Evolutionary conservation across 2,329 filamentous ascomycete genomes (phyloP), one percentile per base, ranked within the genome.

Genomic region (Arthrobotrys musiformis): DNA sequence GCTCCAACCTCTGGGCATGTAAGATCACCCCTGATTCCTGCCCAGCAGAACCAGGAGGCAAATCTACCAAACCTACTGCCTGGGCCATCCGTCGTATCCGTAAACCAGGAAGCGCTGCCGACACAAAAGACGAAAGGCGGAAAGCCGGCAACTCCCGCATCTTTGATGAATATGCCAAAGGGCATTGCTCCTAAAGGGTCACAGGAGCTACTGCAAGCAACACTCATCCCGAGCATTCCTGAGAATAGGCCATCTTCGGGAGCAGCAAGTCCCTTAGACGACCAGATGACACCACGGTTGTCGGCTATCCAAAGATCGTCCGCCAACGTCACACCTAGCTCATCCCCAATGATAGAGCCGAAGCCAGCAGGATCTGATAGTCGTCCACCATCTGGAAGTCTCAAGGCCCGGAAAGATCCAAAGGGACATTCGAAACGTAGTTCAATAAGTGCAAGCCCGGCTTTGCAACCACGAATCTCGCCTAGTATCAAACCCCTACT

Each of bases 401-500:
- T 77, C 30, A 77, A 56, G 22, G 40, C 66, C 60, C 48, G 58
- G 66, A 64, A 70, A 52, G 72, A 76, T 52, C 48, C 22, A 67
- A 77, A 77, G 30, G 64, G 58, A 8, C 66, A 77, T 62, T 77
- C 73, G 48, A 77, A 77, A 40, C 73, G 73, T 67, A 52, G 66
- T 4, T 77, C 73, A 66, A 77, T 77, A 77, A 77, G 78, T 48
- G 80, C 79, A 46, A 79, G 79, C 61, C 80, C 95, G 4, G 94
- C 94, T 15, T 84, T 98, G 37, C 87, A 93, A 28, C 95, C 95
- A 1, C 92, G 89, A 82, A 97, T 98, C 78, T 97, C 94, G 26
- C 95, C 94, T 2, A 97, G 90, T 83, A 97, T 99, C 83, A 97
- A 97, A 82, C 94, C 95, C 8, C 84, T 97, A 22, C 87, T 97